Base-by-base conservation (phyloP, 2,329 filamentous ascomycete genomes). In the Phaeosphaeriaceae sp. region DNA sequence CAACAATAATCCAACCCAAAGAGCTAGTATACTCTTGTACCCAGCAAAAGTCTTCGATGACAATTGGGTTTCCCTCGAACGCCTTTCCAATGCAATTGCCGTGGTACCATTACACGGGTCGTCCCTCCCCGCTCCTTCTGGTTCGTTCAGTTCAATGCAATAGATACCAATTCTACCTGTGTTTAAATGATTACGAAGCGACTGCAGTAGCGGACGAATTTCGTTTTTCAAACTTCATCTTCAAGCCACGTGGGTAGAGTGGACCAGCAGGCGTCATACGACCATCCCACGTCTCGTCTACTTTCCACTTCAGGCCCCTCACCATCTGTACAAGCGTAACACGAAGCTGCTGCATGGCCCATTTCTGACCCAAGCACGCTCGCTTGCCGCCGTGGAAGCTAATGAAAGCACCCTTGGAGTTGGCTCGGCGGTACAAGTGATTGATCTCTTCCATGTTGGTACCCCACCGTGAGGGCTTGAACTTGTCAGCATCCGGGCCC, bases 331-430 rank as follows among this genome's bases (percentile, higher is more conserved):
- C 64, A 34, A 76, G 51, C 0, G 72, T 71, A 12, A 71, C 63
- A 28, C 72, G 67, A 30, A 75, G 57, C 48, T 75, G 62, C 37
- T 74, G 52, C 62, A 77, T 54, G 4, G 74, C 75, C 48, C 75
- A 77, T 34, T 65, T 67, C 58, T 77, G 71, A 0, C 76, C 76
- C 21, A 78, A 54, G 52, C 76, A 78, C 4, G 71, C 71, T 34
- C 76, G 61, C 11, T 66, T 61, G 4, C 74, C 74, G 9, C 75
- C 74, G 39, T 78, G 74, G 49, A 78, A 78, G 17, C 71, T 71
- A 46, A 77, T 75, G 50, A 77, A 77, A 20, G 71, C 67, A 15
- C 70, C 74, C 40, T 68, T 72, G 7, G 66, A 67, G 20, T 70
- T 71, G 4, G 68, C 70, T 13, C 66, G 66, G 9, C 75, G 65